These are phyloP conservation scores for Rhodocollybia butyracea DNA, from an alignment of 768 basidiomycete genomes.

Conservation along the genomic window DNA sequence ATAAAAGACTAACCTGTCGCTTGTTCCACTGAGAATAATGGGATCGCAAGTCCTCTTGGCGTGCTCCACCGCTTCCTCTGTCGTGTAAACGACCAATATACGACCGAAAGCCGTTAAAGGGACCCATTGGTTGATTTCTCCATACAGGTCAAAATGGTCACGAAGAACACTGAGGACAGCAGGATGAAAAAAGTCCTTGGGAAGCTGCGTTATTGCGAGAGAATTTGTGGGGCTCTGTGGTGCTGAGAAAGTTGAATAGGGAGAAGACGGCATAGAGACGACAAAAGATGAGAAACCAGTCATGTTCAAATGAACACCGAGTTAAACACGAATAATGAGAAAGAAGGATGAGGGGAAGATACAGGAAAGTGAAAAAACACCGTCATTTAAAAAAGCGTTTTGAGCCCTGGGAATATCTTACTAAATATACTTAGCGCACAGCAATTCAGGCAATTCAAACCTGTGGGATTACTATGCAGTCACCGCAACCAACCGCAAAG, in stretches of 20 bases:
- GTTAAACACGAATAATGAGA: background rate
- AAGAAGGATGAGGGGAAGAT: no score
- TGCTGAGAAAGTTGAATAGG: background rate
- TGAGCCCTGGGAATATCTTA: no score
- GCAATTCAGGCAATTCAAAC: no score
- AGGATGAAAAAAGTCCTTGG: constrained; percentile 74
- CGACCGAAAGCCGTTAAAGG: constrained; percentile 79
- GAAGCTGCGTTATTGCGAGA: constrained; percentile 75
- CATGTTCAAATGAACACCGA: background rate
- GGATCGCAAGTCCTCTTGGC: constrained; percentile 69
- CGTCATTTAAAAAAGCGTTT: no score
- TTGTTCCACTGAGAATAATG: constrained; percentile 51
- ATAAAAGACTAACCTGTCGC: constrained; percentile 43
- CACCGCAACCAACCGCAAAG: no score
- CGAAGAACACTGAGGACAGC: constrained; percentile 61
- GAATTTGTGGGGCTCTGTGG: constrained; percentile 65
- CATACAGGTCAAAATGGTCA: constrained; percentile 73
- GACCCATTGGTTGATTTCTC: constrained; percentile 87
- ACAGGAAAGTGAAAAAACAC: no score
- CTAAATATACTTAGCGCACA: no score
- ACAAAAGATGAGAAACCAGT: background rate
- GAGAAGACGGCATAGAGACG: constrained; percentile 5
- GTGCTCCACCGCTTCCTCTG: constrained; percentile 57
- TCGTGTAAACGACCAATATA: constrained; percentile 76
- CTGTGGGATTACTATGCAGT: no score